phyloP scores from a whole-genome alignment of 495 filamentous ascomycete genomes.

The Penicillium pulvis region DNA sequence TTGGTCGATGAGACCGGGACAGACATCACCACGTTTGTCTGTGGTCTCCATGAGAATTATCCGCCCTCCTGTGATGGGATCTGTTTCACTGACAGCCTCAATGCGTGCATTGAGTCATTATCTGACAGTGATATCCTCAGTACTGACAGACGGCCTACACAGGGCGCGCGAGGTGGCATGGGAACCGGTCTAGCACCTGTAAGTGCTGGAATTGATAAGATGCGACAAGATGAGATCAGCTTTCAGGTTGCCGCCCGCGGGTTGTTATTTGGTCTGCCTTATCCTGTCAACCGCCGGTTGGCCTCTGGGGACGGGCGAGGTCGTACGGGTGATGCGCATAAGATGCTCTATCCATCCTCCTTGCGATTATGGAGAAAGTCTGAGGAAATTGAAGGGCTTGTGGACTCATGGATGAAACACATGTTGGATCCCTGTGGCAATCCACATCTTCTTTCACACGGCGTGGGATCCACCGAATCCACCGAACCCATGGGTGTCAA shows the following conservation, averaged over 20 bases:
- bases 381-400: constrained; percentile 73
- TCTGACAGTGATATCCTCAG: constrained; percentile 85
- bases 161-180: constrained; percentile 34
- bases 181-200: constrained; percentile 40
- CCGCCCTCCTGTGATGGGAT: constrained; percentile 73
- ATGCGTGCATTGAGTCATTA: constrained; percentile 78
- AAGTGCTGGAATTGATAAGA: constrained; percentile 62
- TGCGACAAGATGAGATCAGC: constrained; percentile 89
- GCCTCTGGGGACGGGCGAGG: constrained; percentile 32
- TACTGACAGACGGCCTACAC: constrained; percentile 34
- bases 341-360: constrained; percentile 86
- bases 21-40: constrained; percentile 83
- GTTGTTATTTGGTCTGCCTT: constrained; percentile 77
- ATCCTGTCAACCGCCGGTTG: constrained; percentile 70
- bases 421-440: constrained; percentile 28
- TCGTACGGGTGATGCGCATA: constrained; percentile 58
- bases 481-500: constrained; percentile 32
- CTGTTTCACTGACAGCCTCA: constrained; percentile 62
- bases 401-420: constrained; percentile 65
- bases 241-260: constrained; percentile 89
- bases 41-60: constrained; percentile 95
- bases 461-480: constrained; percentile 21
- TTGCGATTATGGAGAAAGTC: constrained; percentile 73
- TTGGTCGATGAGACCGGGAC: constrained; percentile 89
- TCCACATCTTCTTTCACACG: constrained; percentile 16